Percentiles rank a stretch among this genome's conserved stretches.
Evolutionary conservation across 176 grass and related monocot species (phyloP).

Genomic region (Juncus inflexus): DNA sequence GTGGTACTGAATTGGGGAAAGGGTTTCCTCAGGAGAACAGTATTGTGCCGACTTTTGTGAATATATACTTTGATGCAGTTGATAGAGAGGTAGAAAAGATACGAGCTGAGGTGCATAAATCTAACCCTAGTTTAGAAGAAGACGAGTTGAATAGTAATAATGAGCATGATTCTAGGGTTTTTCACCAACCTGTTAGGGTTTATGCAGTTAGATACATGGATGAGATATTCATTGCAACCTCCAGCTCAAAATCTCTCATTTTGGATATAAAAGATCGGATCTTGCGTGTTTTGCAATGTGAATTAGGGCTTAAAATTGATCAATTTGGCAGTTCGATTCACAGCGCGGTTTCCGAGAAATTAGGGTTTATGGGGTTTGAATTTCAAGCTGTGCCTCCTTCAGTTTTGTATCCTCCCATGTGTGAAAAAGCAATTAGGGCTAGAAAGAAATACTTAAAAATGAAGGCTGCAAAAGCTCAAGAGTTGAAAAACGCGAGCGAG

Average conservation of each 20-base stretch:
- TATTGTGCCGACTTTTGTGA: slow-evolving; percentile 47
- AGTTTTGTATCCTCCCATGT: slow-evolving; percentile 69
- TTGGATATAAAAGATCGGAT: slow-evolving; percentile 62
- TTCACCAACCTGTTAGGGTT: slow-evolving; percentile 66
- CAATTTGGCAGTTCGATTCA: slow-evolving; percentile 62
- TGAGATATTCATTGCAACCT: slow-evolving; percentile 68
- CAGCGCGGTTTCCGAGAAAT: slow-evolving; percentile 74
- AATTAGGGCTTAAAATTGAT: slow-evolving; percentile 60
- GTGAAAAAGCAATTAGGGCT: slow-evolving; percentile 79
- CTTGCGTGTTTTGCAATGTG: slow-evolving; percentile 46
- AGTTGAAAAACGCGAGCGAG: slow-evolving; percentile 85
- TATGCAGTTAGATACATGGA: slow-evolving; percentile 65
- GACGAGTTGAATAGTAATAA: slow-evolving; percentile 6
- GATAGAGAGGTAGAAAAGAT: slow-evolving; percentile 63
- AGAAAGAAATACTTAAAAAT: slow-evolving; percentile 85
- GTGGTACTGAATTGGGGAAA: slow-evolving; percentile 51
- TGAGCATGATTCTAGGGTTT: slow-evolving; percentile 25
- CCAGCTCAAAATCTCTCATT: slow-evolving; percentile 72
- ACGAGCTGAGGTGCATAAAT: slow-evolving; percentile 74
- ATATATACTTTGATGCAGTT: slow-evolving; percentile 73
- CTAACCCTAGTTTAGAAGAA: slow-evolving; percentile 57
- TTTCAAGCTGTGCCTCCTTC: slow-evolving; percentile 84
- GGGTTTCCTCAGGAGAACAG: slow-evolving; percentile 63
- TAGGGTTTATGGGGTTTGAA: slow-evolving; percentile 78
- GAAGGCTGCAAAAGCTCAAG: slow-evolving; percentile 60